Conservation (phyloP, 495 filamentous ascomycete genomes). For the Xylaria grammica region DNA sequence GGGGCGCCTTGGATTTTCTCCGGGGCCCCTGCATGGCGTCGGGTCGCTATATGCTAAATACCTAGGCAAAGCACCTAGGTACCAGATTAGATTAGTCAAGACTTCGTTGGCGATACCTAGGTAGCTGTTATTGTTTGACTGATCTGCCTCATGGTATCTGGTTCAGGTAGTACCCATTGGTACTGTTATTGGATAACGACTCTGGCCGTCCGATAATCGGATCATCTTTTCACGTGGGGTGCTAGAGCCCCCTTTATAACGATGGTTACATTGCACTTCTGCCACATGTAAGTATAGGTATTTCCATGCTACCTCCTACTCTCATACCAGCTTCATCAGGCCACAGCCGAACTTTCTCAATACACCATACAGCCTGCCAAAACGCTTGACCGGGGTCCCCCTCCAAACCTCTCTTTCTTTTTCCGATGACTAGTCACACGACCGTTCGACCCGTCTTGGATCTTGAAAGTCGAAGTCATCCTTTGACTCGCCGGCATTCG, state of each 20-base stretch:
- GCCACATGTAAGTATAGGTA: no score
- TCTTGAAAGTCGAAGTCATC: no score
- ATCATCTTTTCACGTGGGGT: neutral
- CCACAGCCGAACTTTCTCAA: no score
- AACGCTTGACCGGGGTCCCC: no score
- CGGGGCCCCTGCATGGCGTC: neutral
- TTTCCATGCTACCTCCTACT: no score
- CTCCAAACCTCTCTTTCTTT: neutral
- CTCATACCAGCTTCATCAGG: no score
- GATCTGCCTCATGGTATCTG: no score
- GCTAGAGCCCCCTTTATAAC: neutral
- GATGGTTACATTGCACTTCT: neutral
- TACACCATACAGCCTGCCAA: no score
- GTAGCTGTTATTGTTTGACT: neutral
- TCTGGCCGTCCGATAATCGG: neutral
- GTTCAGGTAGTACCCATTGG: neutral
- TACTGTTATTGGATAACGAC: neutral
- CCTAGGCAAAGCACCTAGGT: no score
- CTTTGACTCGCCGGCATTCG: neutral
- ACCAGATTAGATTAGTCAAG: neutral
- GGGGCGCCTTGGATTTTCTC: neutral
- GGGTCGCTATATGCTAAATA: neutral
- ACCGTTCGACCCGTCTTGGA: neutral
- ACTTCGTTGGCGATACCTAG: neutral
- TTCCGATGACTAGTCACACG: neutral